Conservation (phyloP, 2,329 filamentous ascomycete species). For the Hansfordia pulvinata region DNA sequence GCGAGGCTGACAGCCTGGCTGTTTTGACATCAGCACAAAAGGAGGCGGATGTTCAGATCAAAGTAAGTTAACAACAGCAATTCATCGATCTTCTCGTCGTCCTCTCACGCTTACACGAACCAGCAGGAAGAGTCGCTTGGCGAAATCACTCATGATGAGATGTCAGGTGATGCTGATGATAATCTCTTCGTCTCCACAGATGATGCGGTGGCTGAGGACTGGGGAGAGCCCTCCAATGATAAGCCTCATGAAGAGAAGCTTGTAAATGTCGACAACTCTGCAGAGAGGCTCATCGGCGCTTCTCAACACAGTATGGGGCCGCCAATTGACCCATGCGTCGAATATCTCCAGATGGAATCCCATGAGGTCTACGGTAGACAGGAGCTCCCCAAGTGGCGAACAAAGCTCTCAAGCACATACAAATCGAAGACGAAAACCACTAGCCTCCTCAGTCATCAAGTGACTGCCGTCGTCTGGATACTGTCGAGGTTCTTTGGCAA, state of each 20-base stretch:
- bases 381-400: not conserved
- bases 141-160: no score
- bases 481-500: conserved; percentile 12
- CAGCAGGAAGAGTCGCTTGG: no score
- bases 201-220: no score
- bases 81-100: no score
- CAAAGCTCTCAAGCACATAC: not conserved
- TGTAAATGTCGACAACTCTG: not conserved
- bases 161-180: no score
- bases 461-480: conserved; percentile 16
- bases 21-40: no score
- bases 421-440: conserved; percentile 1
- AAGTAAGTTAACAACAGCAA: no score
- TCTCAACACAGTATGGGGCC: not conserved
- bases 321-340: not conserved
- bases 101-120: no score
- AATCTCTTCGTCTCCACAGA: no score
- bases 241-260: not conserved
- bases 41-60: no score
- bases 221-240: not conserved
- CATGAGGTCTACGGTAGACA: not conserved
- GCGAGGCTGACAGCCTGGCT: no score
- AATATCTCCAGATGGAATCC: not conserved
- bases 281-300: not conserved
- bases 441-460: conserved; percentile 13